Base-by-base conservation (phyloP, 1,284 basidiomycete species). In the Cryptococcus sp. region DNA sequence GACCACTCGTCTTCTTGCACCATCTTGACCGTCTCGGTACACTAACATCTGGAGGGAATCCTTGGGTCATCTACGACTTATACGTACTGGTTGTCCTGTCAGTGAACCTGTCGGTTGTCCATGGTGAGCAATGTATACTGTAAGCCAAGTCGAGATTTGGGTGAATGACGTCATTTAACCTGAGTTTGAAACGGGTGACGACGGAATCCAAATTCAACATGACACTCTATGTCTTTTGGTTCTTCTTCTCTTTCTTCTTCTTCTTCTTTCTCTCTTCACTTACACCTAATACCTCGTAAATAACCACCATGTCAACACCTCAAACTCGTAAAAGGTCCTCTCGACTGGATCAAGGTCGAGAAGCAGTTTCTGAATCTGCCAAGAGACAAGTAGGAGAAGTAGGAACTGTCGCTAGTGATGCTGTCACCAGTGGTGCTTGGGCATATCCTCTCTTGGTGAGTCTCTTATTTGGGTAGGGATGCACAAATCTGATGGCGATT, bases 371-470 rank as follows among this genome's bases (percentile, higher is more conserved):
- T 1, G 65, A 66, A 35, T 63, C 64, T 4, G 68, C 67, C 44
- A 64, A 65, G 54, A 44, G 67, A 10, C 71, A 75, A 56, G 62
- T 72, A n/a, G 50, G 51, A 11, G 64, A 65, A 42, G 67, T 73
- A 4, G 57, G 58, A 4, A 38, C 37, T 35, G 65, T 74, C 14
- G 71, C 71, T 11, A 57, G 62, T 33, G 71, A 77, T 44, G 79
- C 78, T 4, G 67, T 74, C 2, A 57, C 60, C 34, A 76, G 73
- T 57, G 75, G 74, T 10, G 76, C 77, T 3, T 80, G 78, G 70
- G 56, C 71, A 23, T 80, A 79, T 59, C 79, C 79, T 4, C 41
- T 80, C 46, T 59, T 69, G 52, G 78, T 77, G 48, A 62, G 74
- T 56, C 15, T 10, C 15, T 38, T 11, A 14, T 43, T 15, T 31